A percentile compares a stretch with the other conserved stretches of the same genome.
Conservation (phyloP, 805 yeast species). For the Saturnispora kantuleensis region DNA sequence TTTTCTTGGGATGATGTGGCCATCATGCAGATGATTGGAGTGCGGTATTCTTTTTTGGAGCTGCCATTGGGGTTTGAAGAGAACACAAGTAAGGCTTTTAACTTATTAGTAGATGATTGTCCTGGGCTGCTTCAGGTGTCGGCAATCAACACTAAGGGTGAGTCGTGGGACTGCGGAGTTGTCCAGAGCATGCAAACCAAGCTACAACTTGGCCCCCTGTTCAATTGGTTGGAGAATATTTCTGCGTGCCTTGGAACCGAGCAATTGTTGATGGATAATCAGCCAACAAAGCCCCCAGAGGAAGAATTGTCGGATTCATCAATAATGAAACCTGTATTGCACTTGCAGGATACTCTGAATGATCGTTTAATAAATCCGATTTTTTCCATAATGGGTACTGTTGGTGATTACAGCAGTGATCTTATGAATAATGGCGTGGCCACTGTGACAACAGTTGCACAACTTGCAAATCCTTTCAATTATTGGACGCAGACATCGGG, state of each 20-base stretch:
- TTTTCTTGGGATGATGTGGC: conserved; percentile 6
- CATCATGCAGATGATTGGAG: conserved; percentile 12
- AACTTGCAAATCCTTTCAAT: conserved; percentile 3
- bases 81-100: conserved; percentile 19
- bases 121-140: conserved; percentile 16
- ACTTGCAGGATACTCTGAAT: conserved; percentile 21
- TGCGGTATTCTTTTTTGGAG: conserved; percentile 22
- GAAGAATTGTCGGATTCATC: conserved; percentile 19
- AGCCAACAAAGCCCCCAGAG: conserved; percentile 11
- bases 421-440: conserved; percentile 14
- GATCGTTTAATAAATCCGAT: conserved; percentile 24
- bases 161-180: conserved; percentile 26
- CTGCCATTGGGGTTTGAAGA: conserved; percentile 24
- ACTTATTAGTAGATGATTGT: conserved; percentile 8
- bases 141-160: conserved; percentile 23
- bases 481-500: conserved; percentile 3
- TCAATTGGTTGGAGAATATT: conserved; percentile 19
- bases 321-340: conserved; percentile 18
- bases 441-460: not conserved
- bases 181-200: conserved; percentile 15
- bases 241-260: conserved; percentile 10
- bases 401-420: conserved; percentile 14
- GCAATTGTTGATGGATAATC: conserved; percentile 12
- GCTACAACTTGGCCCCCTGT: not conserved
- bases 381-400: conserved; percentile 11